Evolutionary conservation across 2,329 filamentous ascomycete species (phyloP).

Genomic region (Beauveria australis): DNA sequence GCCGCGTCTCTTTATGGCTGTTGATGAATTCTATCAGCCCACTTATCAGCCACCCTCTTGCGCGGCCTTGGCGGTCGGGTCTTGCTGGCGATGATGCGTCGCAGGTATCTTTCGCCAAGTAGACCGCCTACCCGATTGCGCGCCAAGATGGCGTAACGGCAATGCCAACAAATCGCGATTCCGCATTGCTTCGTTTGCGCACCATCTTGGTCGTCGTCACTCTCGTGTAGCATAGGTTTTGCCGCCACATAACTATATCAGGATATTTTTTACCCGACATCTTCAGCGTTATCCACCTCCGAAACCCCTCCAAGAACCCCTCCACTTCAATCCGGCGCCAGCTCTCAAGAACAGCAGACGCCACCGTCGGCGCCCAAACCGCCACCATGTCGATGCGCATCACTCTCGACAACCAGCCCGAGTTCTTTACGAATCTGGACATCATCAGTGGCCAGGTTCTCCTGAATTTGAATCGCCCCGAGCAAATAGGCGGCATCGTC

Average conservation of each 20-base stretch:
- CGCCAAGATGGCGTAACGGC: background rate
- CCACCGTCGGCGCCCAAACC: constrained; percentile 5
- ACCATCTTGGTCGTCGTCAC: background rate
- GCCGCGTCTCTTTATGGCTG: background rate
- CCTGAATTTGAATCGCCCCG: constrained; percentile 53
- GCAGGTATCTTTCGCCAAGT: background rate
- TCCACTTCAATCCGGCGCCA: background rate
- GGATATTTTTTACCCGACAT: background rate
- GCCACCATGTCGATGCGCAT: constrained; percentile 58
- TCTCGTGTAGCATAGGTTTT: background rate
- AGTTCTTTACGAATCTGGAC: constrained; percentile 76
- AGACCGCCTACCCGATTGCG: constrained; percentile 7
- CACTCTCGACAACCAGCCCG: constrained; percentile 55
- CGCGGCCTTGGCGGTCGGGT: background rate
- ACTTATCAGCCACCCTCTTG: constrained; percentile 7
- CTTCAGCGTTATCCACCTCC: background rate
- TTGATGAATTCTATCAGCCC: background rate
- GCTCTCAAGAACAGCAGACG: background rate
- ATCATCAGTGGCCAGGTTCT: constrained; percentile 55
- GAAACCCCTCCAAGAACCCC: background rate
- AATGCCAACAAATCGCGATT: background rate
- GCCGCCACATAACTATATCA: background rate
- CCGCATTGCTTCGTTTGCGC: background rate
- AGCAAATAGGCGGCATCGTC: constrained; percentile 63
- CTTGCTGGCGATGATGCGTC: constrained; percentile 1